Percentiles rank a stretch among this genome's conserved stretches.
These are phyloP conservation scores for Leccinum boreale DNA, from an alignment of 768 basidiomycete species.

Conservation along the genomic window DNA sequence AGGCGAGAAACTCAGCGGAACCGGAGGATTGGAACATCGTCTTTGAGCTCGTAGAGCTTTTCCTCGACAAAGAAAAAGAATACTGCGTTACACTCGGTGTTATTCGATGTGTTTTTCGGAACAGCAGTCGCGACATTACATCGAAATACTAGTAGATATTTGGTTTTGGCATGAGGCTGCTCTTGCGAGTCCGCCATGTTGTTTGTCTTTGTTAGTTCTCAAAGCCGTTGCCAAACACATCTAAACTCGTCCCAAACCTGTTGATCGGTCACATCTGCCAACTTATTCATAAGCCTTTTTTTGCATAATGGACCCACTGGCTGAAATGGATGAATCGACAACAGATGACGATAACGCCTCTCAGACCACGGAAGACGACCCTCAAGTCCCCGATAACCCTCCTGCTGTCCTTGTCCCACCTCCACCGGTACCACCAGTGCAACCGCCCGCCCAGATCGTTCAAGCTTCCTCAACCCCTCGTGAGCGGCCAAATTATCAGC, in stretches of 20 bases:
- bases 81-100: not conserved
- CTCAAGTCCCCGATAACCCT: slow-evolving; percentile 65
- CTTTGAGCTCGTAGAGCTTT: slow-evolving; percentile 11
- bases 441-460: slow-evolving; percentile 29
- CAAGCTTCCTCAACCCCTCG: slow-evolving; percentile 38
- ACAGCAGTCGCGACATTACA: not conserved
- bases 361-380: slow-evolving; percentile 84
- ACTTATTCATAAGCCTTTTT: not conserved
- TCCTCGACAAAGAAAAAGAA: slow-evolving; percentile 1
- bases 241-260: slow-evolving; percentile 17
- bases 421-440: slow-evolving; percentile 30
- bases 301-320: slow-evolving; percentile 19
- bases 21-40: slow-evolving; percentile 21
- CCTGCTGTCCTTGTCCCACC: slow-evolving; percentile 38
- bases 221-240: slow-evolving; percentile 23
- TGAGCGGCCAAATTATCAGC: slow-evolving; percentile 61
- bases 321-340: slow-evolving; percentile 41
- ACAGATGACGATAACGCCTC: slow-evolving; percentile 66
- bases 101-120: not conserved
- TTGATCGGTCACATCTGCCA: not conserved
- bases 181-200: not conserved
- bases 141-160: not conserved
- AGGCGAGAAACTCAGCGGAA: slow-evolving; percentile 28
- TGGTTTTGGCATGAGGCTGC: too few species aligned
- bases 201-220: slow-evolving; percentile 23